These are phyloP conservation scores for Boletus tomentosulus DNA, from an alignment of 768 basidiomycete genomes.

Conservation along the genomic window DNA sequence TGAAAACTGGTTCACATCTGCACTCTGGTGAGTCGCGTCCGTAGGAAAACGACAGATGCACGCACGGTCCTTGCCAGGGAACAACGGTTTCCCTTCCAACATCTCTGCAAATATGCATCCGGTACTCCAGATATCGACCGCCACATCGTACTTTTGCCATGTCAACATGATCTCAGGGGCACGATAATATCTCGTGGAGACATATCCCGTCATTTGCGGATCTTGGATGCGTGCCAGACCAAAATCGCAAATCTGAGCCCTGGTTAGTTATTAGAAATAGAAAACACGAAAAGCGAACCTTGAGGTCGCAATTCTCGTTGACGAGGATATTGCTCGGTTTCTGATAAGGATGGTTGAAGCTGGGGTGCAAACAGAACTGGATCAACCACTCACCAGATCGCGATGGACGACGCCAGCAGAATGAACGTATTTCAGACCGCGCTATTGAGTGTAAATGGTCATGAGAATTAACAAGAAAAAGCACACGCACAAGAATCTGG, in stretches of 20 bases:
- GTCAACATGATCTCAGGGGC: slow-evolving; percentile 99
- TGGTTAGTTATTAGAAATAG: slow-evolving; percentile 4
- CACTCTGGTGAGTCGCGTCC: not conserved
- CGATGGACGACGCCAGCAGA: slow-evolving; percentile 98
- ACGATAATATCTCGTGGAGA: slow-evolving; percentile 97
- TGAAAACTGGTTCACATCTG: slow-evolving; percentile 99
- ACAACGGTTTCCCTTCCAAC: slow-evolving; percentile 97
- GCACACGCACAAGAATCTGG: slow-evolving; percentile 80
- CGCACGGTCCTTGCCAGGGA: slow-evolving; percentile 99
- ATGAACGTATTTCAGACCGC: slow-evolving; percentile 98
- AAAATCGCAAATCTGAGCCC: slow-evolving; percentile 90
- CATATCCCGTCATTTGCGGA: slow-evolving; percentile 99
- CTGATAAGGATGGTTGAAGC: slow-evolving; percentile 32
- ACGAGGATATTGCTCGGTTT: slow-evolving; percentile 99
- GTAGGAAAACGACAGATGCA: slow-evolving; percentile 20
- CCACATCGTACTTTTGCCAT: slow-evolving; percentile 99
- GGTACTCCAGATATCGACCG: slow-evolving; percentile 99
- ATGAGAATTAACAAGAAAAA: not conserved
- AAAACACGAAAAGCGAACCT: slow-evolving; percentile 46
- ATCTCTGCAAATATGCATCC: slow-evolving; percentile 99
- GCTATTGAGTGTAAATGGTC: slow-evolving; percentile 43
- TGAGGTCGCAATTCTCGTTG: slow-evolving; percentile 99
- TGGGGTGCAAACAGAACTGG: not conserved
- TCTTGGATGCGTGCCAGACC: slow-evolving; percentile 98
- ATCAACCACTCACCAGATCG: slow-evolving; percentile 63